These are phyloP conservation scores for Bretschneidera sinensis DNA, from an alignment of 345 rosid species.

Conservation along the genomic window DNA sequence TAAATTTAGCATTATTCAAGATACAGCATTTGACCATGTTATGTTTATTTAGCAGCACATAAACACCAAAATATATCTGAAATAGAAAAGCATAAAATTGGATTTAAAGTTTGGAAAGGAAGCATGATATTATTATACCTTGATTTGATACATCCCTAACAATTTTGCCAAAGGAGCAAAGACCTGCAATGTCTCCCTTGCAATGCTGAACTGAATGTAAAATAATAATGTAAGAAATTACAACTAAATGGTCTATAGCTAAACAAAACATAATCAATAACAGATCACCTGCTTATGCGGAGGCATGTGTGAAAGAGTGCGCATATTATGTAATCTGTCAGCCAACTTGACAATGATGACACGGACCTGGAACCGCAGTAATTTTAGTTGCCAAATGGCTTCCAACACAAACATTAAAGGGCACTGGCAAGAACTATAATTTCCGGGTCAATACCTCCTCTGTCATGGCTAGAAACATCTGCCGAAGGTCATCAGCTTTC, in stretches of 20 bases:
- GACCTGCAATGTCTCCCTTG: slow-evolving; percentile 91
- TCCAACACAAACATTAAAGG: slow-evolving; percentile 10
- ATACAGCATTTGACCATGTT: background rate
- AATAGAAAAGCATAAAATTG: no score
- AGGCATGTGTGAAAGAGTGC: slow-evolving; percentile 94
- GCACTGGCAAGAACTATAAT: slow-evolving; percentile 1
- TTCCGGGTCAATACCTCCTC: slow-evolving; percentile 58
- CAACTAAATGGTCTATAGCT: slow-evolving; percentile 11
- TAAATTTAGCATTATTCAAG: background rate
- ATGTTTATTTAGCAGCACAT: no score
- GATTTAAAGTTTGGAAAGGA: no score
- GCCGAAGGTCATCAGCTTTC: slow-evolving; percentile 97
- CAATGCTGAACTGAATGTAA: slow-evolving; percentile 82
- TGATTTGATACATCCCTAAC: slow-evolving; percentile 95
- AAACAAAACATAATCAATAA: slow-evolving; percentile 10
- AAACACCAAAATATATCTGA: no score
- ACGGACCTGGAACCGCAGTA: slow-evolving; percentile 63
- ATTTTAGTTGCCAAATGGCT: slow-evolving; percentile 18
- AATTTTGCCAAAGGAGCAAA: slow-evolving; percentile 97
- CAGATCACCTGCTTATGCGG: slow-evolving; percentile 82
- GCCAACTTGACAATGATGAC: slow-evolving; percentile 98
- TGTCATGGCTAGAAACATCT: slow-evolving; percentile 98
- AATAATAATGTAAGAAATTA: slow-evolving; percentile 24
- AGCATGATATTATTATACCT: slow-evolving; percentile 38
- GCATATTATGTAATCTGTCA: slow-evolving; percentile 98